These are phyloP conservation scores for Phellinidium pouzarii DNA, from an alignment of 1,284 basidiomycete species.

Conservation along the genomic window DNA sequence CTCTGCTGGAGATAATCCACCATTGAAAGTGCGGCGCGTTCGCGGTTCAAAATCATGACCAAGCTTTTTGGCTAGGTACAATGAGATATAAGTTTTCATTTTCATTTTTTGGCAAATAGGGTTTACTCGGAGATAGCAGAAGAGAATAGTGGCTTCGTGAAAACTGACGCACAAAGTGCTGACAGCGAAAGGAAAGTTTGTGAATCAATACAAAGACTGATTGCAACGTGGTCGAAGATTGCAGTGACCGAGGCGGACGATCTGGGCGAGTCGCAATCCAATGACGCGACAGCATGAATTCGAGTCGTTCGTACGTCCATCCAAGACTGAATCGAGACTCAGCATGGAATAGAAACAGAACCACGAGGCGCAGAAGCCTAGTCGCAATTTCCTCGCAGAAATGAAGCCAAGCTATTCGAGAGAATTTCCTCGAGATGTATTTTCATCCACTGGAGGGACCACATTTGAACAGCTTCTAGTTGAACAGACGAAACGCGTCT, in stretches of 20 bases:
- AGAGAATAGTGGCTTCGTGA: neutral
- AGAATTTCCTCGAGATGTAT: neutral
- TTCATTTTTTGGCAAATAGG: neutral
- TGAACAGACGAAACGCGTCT: neutral
- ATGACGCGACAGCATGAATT: too few species aligned
- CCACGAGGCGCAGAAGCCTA: too few species aligned
- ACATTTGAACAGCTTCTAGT: neutral
- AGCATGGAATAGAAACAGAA: too few species aligned
- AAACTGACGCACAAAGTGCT: neutral
- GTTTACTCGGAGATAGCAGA: slow-evolving; percentile 2
- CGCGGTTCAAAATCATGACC: too few species aligned
- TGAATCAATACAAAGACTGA: too few species aligned
- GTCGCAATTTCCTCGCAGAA: too few species aligned
- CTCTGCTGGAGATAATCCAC: neutral
- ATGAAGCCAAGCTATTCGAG: neutral
- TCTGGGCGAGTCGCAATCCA: neutral
- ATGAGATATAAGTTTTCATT: neutral
- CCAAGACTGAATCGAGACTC: too few species aligned
- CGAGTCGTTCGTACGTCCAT: too few species aligned
- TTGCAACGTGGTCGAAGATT: neutral
- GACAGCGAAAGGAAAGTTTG: neutral
- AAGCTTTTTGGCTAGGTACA: too few species aligned
- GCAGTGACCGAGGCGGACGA: neutral
- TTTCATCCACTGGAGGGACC: neutral
- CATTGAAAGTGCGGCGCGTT: too few species aligned